Conservation (phyloP, 441 rosid species). For the Erysimum cheiri region DNA sequence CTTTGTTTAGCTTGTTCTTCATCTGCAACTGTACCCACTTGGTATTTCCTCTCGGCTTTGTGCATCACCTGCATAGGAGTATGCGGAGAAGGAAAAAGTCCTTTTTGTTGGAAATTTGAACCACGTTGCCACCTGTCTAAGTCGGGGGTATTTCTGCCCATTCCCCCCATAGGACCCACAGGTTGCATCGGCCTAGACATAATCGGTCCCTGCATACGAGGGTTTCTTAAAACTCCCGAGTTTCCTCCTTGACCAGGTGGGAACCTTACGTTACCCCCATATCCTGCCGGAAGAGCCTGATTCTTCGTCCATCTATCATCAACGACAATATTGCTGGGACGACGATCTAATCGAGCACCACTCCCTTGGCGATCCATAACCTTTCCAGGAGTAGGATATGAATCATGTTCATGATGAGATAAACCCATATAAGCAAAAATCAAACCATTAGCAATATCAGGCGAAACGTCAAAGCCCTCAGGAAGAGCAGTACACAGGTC, state of each 20-base stretch:
- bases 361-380: slow-evolving; percentile 63
- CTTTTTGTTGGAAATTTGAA: slow-evolving; percentile 69
- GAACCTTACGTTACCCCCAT: slow-evolving; percentile 58
- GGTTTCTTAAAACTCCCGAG: slow-evolving; percentile 75
- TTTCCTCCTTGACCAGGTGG: slow-evolving; percentile 82
- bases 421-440: slow-evolving; percentile 45
- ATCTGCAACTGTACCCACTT: slow-evolving; percentile 80
- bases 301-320: slow-evolving; percentile 78
- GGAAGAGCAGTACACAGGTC: slow-evolving; percentile 79
- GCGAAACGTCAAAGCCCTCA: slow-evolving; percentile 56
- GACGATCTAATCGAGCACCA: slow-evolving; percentile 74
- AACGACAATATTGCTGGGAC: slow-evolving; percentile 62
- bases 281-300: slow-evolving; percentile 60
- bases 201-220: slow-evolving; percentile 68
- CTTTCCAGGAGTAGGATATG: slow-evolving; percentile 70
- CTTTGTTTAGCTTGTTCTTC: slow-evolving; percentile 90
- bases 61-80: slow-evolving; percentile 87
- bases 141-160: slow-evolving; percentile 68
- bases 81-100: slow-evolving; percentile 87
- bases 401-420: slow-evolving; percentile 63
- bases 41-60: slow-evolving; percentile 89
- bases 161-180: slow-evolving; percentile 68
- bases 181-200: slow-evolving; percentile 80
- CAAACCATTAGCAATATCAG: slow-evolving; percentile 64
- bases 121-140: slow-evolving; percentile 91